Conservation (phyloP, 306 rosid genomes). For the Castanea crenata region DNA sequence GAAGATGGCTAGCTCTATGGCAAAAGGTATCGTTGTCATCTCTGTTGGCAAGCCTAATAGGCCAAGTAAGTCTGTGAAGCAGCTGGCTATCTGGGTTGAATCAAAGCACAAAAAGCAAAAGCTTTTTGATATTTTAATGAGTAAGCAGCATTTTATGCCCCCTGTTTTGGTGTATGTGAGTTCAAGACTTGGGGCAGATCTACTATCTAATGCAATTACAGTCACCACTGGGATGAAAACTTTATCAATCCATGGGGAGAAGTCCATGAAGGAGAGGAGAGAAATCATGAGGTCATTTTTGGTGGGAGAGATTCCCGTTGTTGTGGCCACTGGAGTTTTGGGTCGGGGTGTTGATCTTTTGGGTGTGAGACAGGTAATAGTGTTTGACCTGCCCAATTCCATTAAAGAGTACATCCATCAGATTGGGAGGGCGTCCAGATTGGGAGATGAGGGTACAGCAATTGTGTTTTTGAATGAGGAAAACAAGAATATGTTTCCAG, state of each 20-base stretch:
- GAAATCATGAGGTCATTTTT: conserved; percentile 65
- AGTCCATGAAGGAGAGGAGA: conserved; percentile 81
- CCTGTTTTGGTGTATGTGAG: conserved; percentile 67
- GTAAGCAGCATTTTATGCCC: conserved; percentile 76
- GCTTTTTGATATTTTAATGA: conserved; percentile 67
- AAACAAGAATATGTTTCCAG: conserved; percentile 58
- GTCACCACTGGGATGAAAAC: conserved; percentile 65
- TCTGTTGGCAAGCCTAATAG: conserved; percentile 65
- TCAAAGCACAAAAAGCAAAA: conserved; percentile 79
- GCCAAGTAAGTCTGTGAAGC: conserved; percentile 80
- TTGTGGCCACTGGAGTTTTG: conserved; percentile 86
- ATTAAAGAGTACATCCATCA: conserved; percentile 79
- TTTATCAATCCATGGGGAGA: conserved; percentile 78
- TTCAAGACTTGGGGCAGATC: conserved; percentile 84
- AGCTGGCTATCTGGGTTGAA: conserved; percentile 78
- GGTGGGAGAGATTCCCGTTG: conserved; percentile 66
- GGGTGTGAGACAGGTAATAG: conserved; percentile 73
- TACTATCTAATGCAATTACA: conserved; percentile 68
- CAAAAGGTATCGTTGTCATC: conserved; percentile 42
- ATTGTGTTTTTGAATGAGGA: conserved; percentile 70
- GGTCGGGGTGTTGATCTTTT: conserved; percentile 81
- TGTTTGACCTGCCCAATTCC: conserved; percentile 87
- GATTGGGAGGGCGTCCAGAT: conserved; percentile 84
- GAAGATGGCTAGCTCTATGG: conserved; percentile 61
- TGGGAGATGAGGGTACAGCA: conserved; percentile 83